Evolutionary conservation across 2,329 filamentous ascomycete species (phyloP).

Genomic region (Aspergillus tubingensis): DNA sequence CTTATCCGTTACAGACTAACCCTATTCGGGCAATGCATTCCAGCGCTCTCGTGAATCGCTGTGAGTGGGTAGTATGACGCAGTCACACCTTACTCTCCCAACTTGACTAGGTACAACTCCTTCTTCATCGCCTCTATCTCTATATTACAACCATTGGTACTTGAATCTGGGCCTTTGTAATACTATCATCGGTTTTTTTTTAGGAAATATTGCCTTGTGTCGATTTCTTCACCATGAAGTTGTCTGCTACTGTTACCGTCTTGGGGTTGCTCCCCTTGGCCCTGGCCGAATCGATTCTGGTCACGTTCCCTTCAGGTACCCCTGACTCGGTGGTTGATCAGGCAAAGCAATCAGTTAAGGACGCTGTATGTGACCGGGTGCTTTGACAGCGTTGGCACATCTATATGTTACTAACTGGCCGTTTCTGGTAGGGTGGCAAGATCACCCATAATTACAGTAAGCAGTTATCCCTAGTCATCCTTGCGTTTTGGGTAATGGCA

Average conservation of each 20-base stretch:
- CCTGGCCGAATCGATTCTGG: constrained; percentile 73
- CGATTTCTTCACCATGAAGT: constrained; percentile 59
- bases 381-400: background rate
- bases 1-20: background rate
- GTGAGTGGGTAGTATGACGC: background rate
- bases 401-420: constrained; percentile 17
- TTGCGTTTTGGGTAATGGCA: background rate
- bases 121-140: background rate
- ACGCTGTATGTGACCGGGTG: constrained; percentile 54
- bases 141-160: background rate
- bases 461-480: constrained; percentile 30
- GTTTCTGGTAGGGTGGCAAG: constrained; percentile 57
- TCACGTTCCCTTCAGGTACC: constrained; percentile 72
- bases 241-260: constrained; percentile 57
- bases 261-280: constrained; percentile 61
- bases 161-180: background rate
- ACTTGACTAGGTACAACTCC: background rate
- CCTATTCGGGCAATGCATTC: background rate
- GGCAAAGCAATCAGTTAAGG: constrained; percentile 69
- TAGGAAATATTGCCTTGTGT: background rate
- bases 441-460: constrained; percentile 82
- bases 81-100: background rate
- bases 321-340: constrained; percentile 67
- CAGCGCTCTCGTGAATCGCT: background rate
- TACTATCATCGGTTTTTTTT: background rate